Evolutionary conservation across 164 flowering plant genomes (phyloP).

Genomic region (Nymphaea thermarum): DNA sequence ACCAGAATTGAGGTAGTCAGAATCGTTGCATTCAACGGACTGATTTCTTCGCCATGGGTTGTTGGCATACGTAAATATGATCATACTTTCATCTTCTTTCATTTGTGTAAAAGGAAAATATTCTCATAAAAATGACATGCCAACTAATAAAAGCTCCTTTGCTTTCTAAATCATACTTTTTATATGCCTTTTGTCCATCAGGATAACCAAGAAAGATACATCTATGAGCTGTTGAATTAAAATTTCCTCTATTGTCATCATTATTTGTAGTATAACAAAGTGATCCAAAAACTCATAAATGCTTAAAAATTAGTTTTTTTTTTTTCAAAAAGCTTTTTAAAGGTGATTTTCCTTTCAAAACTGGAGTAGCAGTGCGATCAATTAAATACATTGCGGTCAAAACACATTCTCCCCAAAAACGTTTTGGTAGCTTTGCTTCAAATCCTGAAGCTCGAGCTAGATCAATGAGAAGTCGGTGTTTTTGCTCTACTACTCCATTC

Average conservation of each 20-base stretch:
- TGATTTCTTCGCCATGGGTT: too few relatives aligned
- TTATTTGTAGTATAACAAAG: not conserved
- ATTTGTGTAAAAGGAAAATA: too few relatives aligned
- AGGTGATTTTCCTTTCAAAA: not conserved
- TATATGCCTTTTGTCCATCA: too few relatives aligned
- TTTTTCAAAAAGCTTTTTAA: not conserved
- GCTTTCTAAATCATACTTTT: too few relatives aligned
- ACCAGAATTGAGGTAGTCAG: too few relatives aligned
- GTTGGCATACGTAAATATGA: too few relatives aligned
- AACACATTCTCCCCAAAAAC: not conserved
- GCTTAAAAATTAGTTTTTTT: not conserved
- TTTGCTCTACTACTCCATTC: not conserved
- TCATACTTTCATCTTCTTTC: too few relatives aligned
- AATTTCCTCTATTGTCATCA: not conserved
- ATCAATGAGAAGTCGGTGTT: not conserved
- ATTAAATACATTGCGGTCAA: not conserved
- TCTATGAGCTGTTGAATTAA: too few relatives aligned
- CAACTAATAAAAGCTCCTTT: too few relatives aligned
- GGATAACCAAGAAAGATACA: too few relatives aligned
- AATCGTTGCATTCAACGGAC: too few relatives aligned
- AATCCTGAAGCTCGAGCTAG: not conserved
- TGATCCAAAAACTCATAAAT: not conserved
- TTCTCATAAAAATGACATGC: too few relatives aligned
- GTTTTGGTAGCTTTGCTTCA: not conserved
- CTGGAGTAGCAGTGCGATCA: not conserved